A percentile compares a stretch with the other conserved stretches of the same genome.
Conservation (phyloP, 1,139 yeast species). For the Scheffersomyces insectosa region DNA sequence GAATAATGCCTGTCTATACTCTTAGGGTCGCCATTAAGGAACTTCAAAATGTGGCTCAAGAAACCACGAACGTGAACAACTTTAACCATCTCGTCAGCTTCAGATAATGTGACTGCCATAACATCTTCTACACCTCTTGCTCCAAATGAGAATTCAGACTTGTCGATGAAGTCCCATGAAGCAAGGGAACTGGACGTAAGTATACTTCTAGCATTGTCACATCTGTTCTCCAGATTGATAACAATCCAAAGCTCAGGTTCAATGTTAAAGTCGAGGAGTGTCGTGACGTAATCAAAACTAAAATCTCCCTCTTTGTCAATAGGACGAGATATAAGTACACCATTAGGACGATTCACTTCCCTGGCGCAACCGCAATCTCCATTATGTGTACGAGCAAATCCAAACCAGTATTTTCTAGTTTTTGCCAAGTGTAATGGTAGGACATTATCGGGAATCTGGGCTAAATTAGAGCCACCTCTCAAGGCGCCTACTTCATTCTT, state of each 20-base stretch:
- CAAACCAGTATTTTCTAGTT: neutral
- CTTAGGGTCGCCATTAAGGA: neutral
- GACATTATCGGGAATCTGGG: neutral
- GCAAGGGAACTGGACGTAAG: constrained; percentile 22
- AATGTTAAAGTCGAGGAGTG: neutral
- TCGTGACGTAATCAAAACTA: neutral
- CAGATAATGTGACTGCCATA: constrained; percentile 32
- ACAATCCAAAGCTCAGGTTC: neutral
- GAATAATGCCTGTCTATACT: too few relatives aligned
- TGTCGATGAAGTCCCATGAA: constrained; percentile 11
- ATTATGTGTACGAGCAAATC: neutral
- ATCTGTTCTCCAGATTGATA: constrained; percentile 1
- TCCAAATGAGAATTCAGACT: neutral
- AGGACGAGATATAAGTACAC: neutral
- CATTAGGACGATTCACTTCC: neutral
- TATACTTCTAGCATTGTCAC: constrained; percentile 21
- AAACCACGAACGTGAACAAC: constrained; percentile 34
- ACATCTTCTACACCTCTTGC: constrained; percentile 9
- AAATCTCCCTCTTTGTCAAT: neutral
- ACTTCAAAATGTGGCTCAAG: constrained; percentile 20
- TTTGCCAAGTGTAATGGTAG: neutral
- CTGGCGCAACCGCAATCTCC: neutral
- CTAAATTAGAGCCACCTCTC: neutral
- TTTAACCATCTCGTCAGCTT: constrained; percentile 36
- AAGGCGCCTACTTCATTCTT: neutral